Conservation (phyloP, 176 grass and related monocot species). For the Zoysia japonica region DNA sequence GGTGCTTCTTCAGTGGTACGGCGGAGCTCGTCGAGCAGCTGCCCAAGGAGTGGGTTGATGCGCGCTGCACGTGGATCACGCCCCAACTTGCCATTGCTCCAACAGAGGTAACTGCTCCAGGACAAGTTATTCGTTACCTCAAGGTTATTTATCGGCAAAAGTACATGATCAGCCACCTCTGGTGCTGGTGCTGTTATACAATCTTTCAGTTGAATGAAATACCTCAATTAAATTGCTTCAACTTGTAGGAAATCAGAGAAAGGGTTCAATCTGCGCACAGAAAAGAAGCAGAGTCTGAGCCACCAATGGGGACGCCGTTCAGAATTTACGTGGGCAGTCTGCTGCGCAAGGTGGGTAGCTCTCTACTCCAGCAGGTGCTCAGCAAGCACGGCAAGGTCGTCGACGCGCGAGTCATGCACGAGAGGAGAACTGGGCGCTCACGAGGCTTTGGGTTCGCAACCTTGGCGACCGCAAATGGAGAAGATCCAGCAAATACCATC, state of each 20-base stretch:
- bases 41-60: not conserved
- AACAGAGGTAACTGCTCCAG: not conserved
- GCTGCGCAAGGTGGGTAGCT: not conserved
- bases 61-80: not conserved
- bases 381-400: not conserved
- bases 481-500: too few species aligned
- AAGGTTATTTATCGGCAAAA: too few species aligned
- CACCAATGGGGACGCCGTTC: not conserved
- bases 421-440: too few species aligned
- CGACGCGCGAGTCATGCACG: conserved; percentile 2
- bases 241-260: not conserved
- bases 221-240: too few species aligned
- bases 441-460: too few species aligned
- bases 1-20: not conserved
- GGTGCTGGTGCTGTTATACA: too few species aligned
- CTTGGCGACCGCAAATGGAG: too few species aligned
- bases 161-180: too few species aligned
- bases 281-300: not conserved
- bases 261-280: not conserved
- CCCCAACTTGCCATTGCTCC: not conserved
- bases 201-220: too few species aligned
- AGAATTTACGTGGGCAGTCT: conserved; percentile 7
- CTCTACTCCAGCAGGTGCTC: not conserved
- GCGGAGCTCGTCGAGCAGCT: not conserved
- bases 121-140: too few species aligned